Evolutionary conservation across 768 basidiomycete genomes (phyloP), one percentile per base, ranked within the genome.

Genomic region (Phlebiopsis gigantea): DNA sequence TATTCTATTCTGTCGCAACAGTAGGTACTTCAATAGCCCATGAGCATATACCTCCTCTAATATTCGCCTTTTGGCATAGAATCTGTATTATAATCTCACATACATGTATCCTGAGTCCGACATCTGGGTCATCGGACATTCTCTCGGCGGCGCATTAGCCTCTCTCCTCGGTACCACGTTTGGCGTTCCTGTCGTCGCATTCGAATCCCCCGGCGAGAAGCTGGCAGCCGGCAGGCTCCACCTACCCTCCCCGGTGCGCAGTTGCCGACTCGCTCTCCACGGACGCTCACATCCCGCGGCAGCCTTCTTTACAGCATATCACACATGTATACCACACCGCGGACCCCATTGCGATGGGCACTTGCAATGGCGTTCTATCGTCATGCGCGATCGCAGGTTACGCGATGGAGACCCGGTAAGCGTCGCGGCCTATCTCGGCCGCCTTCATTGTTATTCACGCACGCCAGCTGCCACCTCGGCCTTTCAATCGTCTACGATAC

Each of bases 261-360:
- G 31, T 26, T 14, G 50, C 34, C 3, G 34, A 45, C 30, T 17
- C 31, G 9, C 24, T 31, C 12, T n/a, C 31, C 5, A 26, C 31
- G n/a, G n/a, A 47, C 24, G 2, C 17, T 19, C 7, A 46, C 24
- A 4, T 29, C 22, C 19, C 19, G 15, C 12, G 43, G 15, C 61
- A 88, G 85, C 88, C 88, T 30, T 86, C 84, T 6, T 79, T 79
- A 9, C 83, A 87, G 15, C 89, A 90, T 62, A 78, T 97, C 59
- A 94, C 90, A 0, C 95, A 98, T 69, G 77, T 98, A 26, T 97
- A 90, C 70, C 91, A 97, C 66, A 96, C 88, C 21, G 95, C 94
- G 25, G 95, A 98, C 71, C 95, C 95, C 5, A 90, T 98, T 50
- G 83, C 95, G 19, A 92, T 92, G 85, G 90, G 90, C 31, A 86